A percentile compares a stretch with the other conserved stretches of the same genome.
Conservation (phyloP, 202 grass and related monocot species). For the Miscanthus sacchariflorus region DNA sequence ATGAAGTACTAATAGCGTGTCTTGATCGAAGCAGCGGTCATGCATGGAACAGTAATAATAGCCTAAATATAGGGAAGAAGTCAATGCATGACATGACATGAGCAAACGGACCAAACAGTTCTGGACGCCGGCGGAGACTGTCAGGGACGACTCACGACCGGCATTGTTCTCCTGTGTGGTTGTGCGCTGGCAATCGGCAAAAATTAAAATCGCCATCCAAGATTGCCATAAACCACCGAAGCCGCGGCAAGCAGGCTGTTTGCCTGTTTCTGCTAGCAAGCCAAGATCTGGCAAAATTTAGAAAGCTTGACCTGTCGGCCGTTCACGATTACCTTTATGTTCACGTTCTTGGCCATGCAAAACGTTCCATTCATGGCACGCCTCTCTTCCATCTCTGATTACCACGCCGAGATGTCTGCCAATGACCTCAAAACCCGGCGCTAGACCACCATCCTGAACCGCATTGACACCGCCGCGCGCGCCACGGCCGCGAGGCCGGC, state of each 20-base stretch:
- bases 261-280: neutral
- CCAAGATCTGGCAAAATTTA: constrained; percentile 21
- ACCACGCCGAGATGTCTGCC: neutral
- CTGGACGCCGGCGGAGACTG: neutral
- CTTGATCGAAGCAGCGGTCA: neutral
- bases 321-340: neutral
- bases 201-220: too few relatives aligned
- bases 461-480: neutral
- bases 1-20: neutral
- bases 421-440: neutral
- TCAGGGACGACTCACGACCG: neutral
- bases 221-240: neutral
- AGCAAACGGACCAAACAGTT: neutral
- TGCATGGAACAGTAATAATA: neutral
- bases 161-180: neutral
- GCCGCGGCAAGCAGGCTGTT: neutral
- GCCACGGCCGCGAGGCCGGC: constrained; percentile 5
- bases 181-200: too few relatives aligned
- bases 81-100: neutral
- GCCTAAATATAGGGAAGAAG: neutral
- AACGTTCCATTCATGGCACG: neutral
- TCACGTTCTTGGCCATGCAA: neutral
- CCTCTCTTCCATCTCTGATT: neutral
- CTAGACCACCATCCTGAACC: neutral
- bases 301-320: constrained; percentile 34